Evolutionary conservation across 2,329 filamentous ascomycete genomes (phyloP).

Genomic region (Hypoxylon sp.): DNA sequence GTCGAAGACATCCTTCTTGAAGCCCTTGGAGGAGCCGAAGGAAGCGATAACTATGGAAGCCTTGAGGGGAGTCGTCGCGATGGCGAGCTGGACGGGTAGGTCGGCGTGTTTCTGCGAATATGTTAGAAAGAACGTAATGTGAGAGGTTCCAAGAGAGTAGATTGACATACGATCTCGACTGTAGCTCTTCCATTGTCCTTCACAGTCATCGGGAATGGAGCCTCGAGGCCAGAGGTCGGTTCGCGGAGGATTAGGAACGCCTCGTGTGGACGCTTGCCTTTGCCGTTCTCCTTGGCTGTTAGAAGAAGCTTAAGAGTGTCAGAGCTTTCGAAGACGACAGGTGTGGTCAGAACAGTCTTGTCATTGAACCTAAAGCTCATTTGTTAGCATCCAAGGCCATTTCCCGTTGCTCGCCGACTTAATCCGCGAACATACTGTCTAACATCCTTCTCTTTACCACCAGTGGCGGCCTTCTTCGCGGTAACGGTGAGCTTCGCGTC

Average conservation of each 20-base stretch:
- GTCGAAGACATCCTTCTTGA: conserved; percentile 80
- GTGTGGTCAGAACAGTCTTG: conserved; percentile 72
- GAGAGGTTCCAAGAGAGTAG: conserved; percentile 23
- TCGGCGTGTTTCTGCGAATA: conserved; percentile 83
- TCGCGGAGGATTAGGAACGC: conserved; percentile 90
- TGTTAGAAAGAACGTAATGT: conserved; percentile 49
- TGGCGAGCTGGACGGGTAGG: conserved; percentile 85
- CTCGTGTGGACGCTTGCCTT: conserved; percentile 89
- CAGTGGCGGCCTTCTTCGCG: conserved; percentile 73
- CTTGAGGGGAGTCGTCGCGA: conserved; percentile 75
- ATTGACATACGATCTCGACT: conserved; percentile 81
- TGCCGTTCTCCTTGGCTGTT: conserved; percentile 83
- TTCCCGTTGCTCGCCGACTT: neutral
- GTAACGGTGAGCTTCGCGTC: conserved; percentile 78
- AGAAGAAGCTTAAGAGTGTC: conserved; percentile 87
- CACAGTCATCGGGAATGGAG: conserved; percentile 85
- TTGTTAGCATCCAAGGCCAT: conserved; percentile 19
- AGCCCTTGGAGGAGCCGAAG: conserved; percentile 80
- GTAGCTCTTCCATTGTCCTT: conserved; percentile 91
- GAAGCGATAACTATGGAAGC: conserved; percentile 90
- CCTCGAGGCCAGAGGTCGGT: conserved; percentile 80
- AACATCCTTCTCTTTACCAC: conserved; percentile 76
- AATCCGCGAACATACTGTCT: conserved; percentile 22
- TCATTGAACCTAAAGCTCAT: conserved; percentile 67
- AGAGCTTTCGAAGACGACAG: conserved; percentile 74